Evolutionary conservation across 495 filamentous ascomycete genomes (phyloP), one percentile per base, ranked within the genome.

Genomic region (Neurospora terricola): DNA sequence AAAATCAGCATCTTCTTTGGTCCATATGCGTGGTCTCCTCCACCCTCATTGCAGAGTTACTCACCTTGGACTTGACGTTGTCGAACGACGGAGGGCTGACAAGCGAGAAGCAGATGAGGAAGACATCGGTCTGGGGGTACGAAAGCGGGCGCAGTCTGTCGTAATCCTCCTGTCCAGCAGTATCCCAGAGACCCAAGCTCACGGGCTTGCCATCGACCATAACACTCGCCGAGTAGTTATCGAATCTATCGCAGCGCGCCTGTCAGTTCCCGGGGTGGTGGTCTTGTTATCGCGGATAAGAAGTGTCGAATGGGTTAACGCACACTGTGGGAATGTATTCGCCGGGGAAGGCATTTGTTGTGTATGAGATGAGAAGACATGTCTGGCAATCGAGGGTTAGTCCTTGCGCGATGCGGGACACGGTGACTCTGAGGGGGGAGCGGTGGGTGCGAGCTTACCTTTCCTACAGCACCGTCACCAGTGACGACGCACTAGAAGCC

Each of bases 311-410:
- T 42, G 69, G 72, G 40, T 69, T 10, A 70, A 90, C 93, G 87
- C 85, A 98, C 95, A 98, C 96, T 73, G 96, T 99, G 76, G 96
- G 96, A 80, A 99, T 98, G 80, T 99, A 99, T 86, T 99, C 96
- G 76, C 96, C 96, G 18, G 96, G 96, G 82, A 99, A 99, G 48
- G 96, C 96, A 87, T 99, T 99, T 69, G 96, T 99, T 45, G 96
- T 98, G 82, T 98, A 98, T 23, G 96, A 98, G 80, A 99, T 99
- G 76, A 99, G 91, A 72, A 99, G 91, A 86, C 96, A 99, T 86
- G 96, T 99, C 96, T 98, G 78, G n/a, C 71, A 69, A 66, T 69
- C 62, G 70, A 77, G 71, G 27, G 77, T 85, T 77, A 85, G 81
- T 72, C 12, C 18, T 48, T 3, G 10, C 43, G 70, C 72, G 69